Evolutionary conservation across 2,329 filamentous ascomycete species (phyloP).

Genomic region (Penicillium sp.): DNA sequence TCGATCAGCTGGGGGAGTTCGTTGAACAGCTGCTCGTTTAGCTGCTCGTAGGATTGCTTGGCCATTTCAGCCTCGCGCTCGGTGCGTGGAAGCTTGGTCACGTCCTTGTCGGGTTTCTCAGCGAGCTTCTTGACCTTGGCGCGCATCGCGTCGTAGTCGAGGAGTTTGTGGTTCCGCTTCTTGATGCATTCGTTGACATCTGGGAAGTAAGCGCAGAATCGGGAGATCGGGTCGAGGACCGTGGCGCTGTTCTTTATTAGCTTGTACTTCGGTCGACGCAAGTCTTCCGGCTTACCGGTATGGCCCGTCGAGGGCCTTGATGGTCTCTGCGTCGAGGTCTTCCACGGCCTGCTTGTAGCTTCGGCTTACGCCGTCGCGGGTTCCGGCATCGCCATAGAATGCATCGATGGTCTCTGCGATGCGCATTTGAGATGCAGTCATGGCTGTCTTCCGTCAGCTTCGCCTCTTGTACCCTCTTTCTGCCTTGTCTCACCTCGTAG

Average conservation of each 20-base stretch:
- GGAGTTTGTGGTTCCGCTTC: slow-evolving; percentile 96
- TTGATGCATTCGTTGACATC: slow-evolving; percentile 99
- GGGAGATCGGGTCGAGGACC: slow-evolving; percentile 90
- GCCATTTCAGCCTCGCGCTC: slow-evolving; percentile 97
- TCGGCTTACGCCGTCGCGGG: slow-evolving; percentile 89
- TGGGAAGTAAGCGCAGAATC: slow-evolving; percentile 97
- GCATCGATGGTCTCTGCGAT: slow-evolving; percentile 99
- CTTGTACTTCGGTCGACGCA: neutral
- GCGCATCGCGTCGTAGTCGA: slow-evolving; percentile 95
- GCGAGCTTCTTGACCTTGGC: slow-evolving; percentile 95
- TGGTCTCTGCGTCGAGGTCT: slow-evolving; percentile 95
- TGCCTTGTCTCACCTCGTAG: slow-evolving; percentile 67
- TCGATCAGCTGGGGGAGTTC: slow-evolving; percentile 97
- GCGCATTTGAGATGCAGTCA: slow-evolving; percentile 99
- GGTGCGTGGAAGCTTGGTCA: slow-evolving; percentile 89
- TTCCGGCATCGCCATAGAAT: slow-evolving; percentile 95
- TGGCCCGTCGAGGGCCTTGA: slow-evolving; percentile 95
- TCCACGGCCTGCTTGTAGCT: slow-evolving; percentile 99
- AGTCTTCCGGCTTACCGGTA: slow-evolving; percentile 63
- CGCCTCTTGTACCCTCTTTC: neutral
- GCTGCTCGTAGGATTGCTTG: slow-evolving; percentile 87
- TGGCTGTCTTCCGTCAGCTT: slow-evolving; percentile 60
- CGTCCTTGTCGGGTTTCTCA: slow-evolving; percentile 98
- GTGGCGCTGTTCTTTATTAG: slow-evolving; percentile 63
- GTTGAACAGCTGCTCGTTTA: slow-evolving; percentile 92